A percentile compares a stretch with the other conserved stretches of the same genome.
phyloP scores from a whole-genome alignment of 768 basidiomycete genomes.

The Rhizopogon salebrosus region DNA sequence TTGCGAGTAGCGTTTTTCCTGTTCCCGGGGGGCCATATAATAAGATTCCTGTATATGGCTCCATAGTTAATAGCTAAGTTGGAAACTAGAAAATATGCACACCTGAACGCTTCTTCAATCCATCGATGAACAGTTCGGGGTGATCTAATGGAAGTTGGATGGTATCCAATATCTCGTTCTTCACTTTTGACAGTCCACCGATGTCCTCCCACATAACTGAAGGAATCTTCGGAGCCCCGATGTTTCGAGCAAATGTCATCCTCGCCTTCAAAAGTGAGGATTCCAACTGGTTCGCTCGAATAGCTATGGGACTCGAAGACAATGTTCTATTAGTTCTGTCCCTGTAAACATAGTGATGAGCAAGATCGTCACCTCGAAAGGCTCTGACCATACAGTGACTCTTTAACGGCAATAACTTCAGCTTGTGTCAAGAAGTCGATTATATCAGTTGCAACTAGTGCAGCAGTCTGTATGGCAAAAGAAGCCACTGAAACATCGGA shows the following conservation, averaged over 20 bases:
- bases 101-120: constrained; percentile 96
- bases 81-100: constrained; percentile 1
- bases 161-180: constrained; percentile 91
- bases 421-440: constrained; percentile 62
- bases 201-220: constrained; percentile 97
- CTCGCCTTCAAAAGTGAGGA: constrained; percentile 67
- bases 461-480: constrained; percentile 86
- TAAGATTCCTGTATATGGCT: constrained; percentile 58
- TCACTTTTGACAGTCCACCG: constrained; percentile 83
- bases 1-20: constrained; percentile 91
- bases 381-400: constrained; percentile 8
- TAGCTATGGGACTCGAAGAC: not conserved
- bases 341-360: not conserved
- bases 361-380: not conserved
- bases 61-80: not conserved
- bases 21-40: constrained; percentile 95
- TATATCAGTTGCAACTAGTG: constrained; percentile 80
- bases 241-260: constrained; percentile 79
- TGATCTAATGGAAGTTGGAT: constrained; percentile 88
- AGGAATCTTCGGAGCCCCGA: constrained; percentile 97
- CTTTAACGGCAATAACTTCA: constrained; percentile 36
- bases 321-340: not conserved
- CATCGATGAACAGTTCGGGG: constrained; percentile 85
- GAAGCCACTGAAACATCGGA: constrained; percentile 73
- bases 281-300: constrained; percentile 58